These are phyloP conservation scores for Sungouiozyma intestinalis DNA, from an alignment of 805 yeast species.

Conservation along the genomic window DNA sequence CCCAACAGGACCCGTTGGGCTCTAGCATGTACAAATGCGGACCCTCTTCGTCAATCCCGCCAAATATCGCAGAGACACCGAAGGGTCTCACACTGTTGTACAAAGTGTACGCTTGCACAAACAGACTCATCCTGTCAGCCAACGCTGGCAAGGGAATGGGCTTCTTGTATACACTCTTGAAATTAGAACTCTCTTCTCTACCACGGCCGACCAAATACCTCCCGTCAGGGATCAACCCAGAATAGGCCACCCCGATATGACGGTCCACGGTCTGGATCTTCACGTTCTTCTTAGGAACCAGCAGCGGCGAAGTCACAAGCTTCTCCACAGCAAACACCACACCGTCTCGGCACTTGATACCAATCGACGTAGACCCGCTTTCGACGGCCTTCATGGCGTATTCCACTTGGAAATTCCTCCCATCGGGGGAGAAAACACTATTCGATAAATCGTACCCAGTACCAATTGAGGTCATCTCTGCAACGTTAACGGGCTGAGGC, in stretches of 20 bases:
- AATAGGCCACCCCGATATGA: constrained; percentile 89
- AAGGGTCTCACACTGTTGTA: constrained; percentile 97
- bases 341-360: constrained; percentile 87
- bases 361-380: constrained; percentile 91
- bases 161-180: constrained; percentile 65
- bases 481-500: too few relatives aligned
- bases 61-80: constrained; percentile 86
- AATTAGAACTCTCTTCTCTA: constrained; percentile 78
- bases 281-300: constrained; percentile 81
- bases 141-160: constrained; percentile 73
- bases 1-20: constrained; percentile 97
- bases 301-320: constrained; percentile 70
- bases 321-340: constrained; percentile 97
- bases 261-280: constrained; percentile 89
- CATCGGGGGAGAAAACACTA: constrained; percentile 83
- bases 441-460: constrained; percentile 98
- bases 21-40: constrained; percentile 93
- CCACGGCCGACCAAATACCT: constrained; percentile 87
- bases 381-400: constrained; percentile 97
- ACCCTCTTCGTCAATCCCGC: constrained; percentile 87
- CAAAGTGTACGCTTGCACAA: constrained; percentile 90
- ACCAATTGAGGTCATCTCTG: constrained; percentile 75
- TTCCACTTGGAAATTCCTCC: constrained; percentile 94
- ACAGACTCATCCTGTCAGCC: constrained; percentile 79
- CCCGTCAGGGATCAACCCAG: constrained; percentile 95